Evolutionary conservation across 371 early-diverging fungal genomes (phyloP), one percentile per base, ranked within the genome.

Genomic region (Mucor saturninus): DNA sequence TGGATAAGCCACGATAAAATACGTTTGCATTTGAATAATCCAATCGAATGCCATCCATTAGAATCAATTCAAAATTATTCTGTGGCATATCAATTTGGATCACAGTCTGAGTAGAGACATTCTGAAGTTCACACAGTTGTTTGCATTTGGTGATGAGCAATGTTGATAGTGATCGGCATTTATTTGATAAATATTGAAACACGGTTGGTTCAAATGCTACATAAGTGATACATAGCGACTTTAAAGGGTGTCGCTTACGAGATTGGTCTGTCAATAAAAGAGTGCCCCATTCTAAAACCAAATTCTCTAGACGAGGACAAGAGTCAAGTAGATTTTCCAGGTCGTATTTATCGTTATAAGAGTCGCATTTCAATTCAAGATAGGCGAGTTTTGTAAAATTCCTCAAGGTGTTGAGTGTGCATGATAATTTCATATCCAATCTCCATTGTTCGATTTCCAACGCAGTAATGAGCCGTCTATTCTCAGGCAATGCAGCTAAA

Each of bases 401-500:
- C 2, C 11, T 28, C 9, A 66, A 13, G 5, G 4, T 15, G 14
- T 42, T 21, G 1, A 66, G 6, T 2, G 61, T 66, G 7, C 5
- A 10, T 3, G 42, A 10, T 35, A 66, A 31, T 4, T 39, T 55
- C 5, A 8, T 28, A 38, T 61, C 21, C 5, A 66, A 43, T 61
- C 66, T 30, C 66, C 66, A 66, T 38, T 66, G 66, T 13, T 60
- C 66, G 30, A 66, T 61, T 31, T 66, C 66, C 13, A 66, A 15
- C 0, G 45, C 35, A 14, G 61, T 66, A 2, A 61, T 37, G 1
- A 66, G 42, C 8, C 30, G 40, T 29, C 52, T 45, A 1, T 49
- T 54, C 3, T 45, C 31, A 29, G 50, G 35, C 1, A 46, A 9
- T 46, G 66, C 63, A 26, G 54, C 42, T n/a, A 59, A 51, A 2